Evolutionary conservation across 345 rosid genomes (phyloP), one percentile per base, ranked within the genome.

Genomic region (Punica granatum): DNA sequence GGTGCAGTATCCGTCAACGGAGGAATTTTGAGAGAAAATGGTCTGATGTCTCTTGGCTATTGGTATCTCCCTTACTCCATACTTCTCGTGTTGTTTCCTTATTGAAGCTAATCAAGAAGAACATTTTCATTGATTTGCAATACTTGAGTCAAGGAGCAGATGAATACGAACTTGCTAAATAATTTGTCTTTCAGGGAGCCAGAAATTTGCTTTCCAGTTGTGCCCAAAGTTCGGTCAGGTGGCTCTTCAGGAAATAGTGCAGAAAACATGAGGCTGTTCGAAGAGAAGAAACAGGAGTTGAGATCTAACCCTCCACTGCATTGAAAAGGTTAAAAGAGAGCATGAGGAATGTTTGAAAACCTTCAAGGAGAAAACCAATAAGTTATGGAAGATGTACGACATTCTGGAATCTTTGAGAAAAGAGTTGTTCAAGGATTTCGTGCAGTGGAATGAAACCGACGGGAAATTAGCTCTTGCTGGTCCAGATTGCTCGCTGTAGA

Each of bases 1-100:
- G 73, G 81, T 23, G 82, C 81, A 30, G 78, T 88, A 2, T 86
- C 94, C 30, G 67, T 86, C 49, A 94, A 90, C 54, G 97, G 94
- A 0, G 82, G 86, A 33, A 85, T 85, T 8, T 54, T 73, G 13
- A 81, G 74, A 70, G 84, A 70, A 69, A 79, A 82, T 4, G 81
- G 83, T n/a, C 36, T 78, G 7, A 66, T 82, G 26, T 77, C 78
- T 51, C 77, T 78, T 18, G 84, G 86, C 6, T 63, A 32, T 53
- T 62, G 88, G 91, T 90, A 82, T 23, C 72, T 14, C 18, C 25
- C 46, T 42, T 53, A 28, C 65, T 64, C 60, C 44, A 37, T 61
- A 26, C 60, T 39, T 32, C 37, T 58, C 32, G 18, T 42, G 23
- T 34, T 48, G n/a, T 36, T n/a, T n/a, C 21, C 26, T 26, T n/a